Evolutionary conservation across 179 eudicot genomes (phyloP), one percentile per base, ranked within the genome.

Genomic region (Heliamphora pulchella): DNA sequence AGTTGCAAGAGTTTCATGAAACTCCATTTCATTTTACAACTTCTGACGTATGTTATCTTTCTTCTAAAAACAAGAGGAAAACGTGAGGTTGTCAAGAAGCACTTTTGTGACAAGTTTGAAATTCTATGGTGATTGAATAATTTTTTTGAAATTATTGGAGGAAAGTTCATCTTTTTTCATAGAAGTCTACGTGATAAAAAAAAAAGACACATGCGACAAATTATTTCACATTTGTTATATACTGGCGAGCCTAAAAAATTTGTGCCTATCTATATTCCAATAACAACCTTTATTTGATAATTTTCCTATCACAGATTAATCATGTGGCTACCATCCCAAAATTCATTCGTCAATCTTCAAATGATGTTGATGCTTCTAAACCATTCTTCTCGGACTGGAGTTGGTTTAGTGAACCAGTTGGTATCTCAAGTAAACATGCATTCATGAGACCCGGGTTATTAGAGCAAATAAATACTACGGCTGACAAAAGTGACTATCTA

Each of bases 391-490:
- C 92, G 10, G 87, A 86, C 51, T 96, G 99, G 99, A 87, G 90
- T 85, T 96, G 94, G 91, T 83, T 87, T 82, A 81, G 74, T 76
- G 99, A 96, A 80, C 97, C 97, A 74, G 86, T 92, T 74, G 98
- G 99, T 61, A 92, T 92, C 80, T 89, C 99, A 72, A 91, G 87
- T 83, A 22, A 72, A 11, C 79, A 78, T 71, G 89, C 97, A 65
- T 86, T 96, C 83, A 77, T 75, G 11, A 91, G 86, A 86, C 75
- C 77, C 5, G 95, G 93, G 43, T 84, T 96, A 62, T 48, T 88
- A 81, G 99, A 94, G 83, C 99, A 94, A 84, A 90, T 94, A 83
- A 96, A 89, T 81, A 94, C 97, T 8, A 94, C 99, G 76, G 89
- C 98, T 76, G 99, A 96, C 85, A 80, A 82, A 85, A 94, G 95